Evolutionary conservation across 129 eudicot species (phyloP).

Genomic region (Kitagawia praeruptora): DNA sequence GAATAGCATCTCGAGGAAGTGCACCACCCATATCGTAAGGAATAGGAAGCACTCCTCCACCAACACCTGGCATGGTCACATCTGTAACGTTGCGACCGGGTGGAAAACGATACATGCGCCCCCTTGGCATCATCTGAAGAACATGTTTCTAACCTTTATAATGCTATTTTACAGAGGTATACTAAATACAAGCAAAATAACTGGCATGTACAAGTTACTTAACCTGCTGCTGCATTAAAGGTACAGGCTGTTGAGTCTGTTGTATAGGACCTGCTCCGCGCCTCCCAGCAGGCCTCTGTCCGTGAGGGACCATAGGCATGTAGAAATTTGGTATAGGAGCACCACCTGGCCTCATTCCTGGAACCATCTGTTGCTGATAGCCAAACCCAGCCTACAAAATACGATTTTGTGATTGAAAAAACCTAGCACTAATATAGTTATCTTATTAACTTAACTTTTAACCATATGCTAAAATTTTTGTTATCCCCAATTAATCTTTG

Average conservation of each 20-base stretch:
- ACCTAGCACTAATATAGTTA: not conserved
- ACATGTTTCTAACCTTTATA: not conserved
- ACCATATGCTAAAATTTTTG: too few species aligned
- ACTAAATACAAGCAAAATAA: too few species aligned
- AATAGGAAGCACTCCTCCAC: slow-evolving; percentile 56
- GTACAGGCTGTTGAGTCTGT: slow-evolving; percentile 63
- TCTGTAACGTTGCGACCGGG: slow-evolving; percentile 61
- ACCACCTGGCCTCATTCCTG: slow-evolving; percentile 89
- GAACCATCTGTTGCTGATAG: slow-evolving; percentile 87
- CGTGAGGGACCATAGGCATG: slow-evolving; percentile 66
- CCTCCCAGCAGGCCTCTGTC: slow-evolving; percentile 74
- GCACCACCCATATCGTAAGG: slow-evolving; percentile 75
- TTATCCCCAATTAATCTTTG: not conserved
- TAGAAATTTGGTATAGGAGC: slow-evolving; percentile 76
- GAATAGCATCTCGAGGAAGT: slow-evolving; percentile 55
- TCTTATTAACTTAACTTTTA: not conserved
- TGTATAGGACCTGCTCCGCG: slow-evolving; percentile 68
- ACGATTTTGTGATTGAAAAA: not conserved
- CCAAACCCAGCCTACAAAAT: slow-evolving; percentile 71
- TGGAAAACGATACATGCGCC: slow-evolving; percentile 58
- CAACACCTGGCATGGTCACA: slow-evolving; percentile 39
- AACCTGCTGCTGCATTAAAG: slow-evolving; percentile 75
- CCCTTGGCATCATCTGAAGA: slow-evolving; percentile 34
- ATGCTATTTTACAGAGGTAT: not conserved
- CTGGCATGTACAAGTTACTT: not conserved